Evolutionary conservation across 768 basidiomycete species (phyloP).

Genomic region (Boletellus emodensis): DNA sequence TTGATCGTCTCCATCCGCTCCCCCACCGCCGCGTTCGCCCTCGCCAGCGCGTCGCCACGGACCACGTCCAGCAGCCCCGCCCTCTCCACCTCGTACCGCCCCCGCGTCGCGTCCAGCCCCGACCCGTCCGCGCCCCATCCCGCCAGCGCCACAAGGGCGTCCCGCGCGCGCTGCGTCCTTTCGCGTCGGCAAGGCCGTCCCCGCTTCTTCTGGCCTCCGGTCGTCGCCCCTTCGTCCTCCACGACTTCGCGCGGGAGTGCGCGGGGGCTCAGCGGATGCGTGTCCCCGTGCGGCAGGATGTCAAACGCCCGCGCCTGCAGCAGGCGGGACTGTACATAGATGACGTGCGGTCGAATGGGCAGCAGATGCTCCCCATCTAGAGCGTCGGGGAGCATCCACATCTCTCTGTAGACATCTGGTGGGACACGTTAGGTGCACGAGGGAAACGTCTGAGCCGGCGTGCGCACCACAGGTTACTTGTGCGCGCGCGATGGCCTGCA

Average conservation of each 20-base stretch:
- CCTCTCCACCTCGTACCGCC: constrained; percentile 45
- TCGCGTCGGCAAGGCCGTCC: constrained; percentile 65
- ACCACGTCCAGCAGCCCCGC: constrained; percentile 37
- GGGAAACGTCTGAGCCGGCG: background rate
- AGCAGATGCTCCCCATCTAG: constrained; percentile 39
- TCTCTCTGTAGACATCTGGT: constrained; percentile 53
- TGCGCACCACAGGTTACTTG: constrained; percentile 55
- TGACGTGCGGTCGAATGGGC: constrained; percentile 48
- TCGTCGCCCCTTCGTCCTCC: constrained; percentile 29
- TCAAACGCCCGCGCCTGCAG: constrained; percentile 50
- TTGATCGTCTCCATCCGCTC: constrained; percentile 43
- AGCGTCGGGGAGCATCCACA: constrained; percentile 46
- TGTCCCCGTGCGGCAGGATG: constrained; percentile 51
- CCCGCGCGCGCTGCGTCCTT: constrained; percentile 50
- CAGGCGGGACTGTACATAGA: constrained; percentile 48
- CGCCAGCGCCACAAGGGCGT: constrained; percentile 46
- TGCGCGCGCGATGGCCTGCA: constrained; percentile 51
- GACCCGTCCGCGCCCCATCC: constrained; percentile 33
- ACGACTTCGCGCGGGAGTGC: constrained; percentile 67
- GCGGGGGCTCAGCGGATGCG: constrained; percentile 56
- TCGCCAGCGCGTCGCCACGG: constrained; percentile 17
- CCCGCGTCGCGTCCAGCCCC: constrained; percentile 27
- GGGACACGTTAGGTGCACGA: constrained; percentile 4
- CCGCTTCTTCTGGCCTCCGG: constrained; percentile 42
- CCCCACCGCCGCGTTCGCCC: constrained; percentile 46